A percentile compares a stretch with the other conserved stretches of the same genome.
These are phyloP conservation scores for Leccinum uliginosum DNA, from an alignment of 768 basidiomycete species.

Conservation along the genomic window DNA sequence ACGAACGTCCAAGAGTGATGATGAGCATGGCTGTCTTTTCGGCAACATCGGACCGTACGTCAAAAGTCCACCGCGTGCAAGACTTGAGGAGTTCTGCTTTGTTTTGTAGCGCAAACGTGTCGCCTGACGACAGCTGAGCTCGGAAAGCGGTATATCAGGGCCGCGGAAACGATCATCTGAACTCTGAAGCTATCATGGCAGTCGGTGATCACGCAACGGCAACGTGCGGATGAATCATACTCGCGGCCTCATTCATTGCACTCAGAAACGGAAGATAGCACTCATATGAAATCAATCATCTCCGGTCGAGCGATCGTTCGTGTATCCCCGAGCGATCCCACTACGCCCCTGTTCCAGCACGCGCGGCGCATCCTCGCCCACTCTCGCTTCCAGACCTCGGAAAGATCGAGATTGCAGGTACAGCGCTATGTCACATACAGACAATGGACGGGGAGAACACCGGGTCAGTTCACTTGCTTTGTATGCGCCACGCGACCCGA, in stretches of 20 bases:
- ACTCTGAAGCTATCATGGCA: background rate
- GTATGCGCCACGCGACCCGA: slow-evolving; percentile 24
- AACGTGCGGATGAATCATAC: background rate
- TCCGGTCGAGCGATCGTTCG: slow-evolving; percentile 38
- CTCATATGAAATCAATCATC: background rate
- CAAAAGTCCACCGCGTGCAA: background rate
- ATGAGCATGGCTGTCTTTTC: background rate
- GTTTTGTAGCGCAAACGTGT: background rate
- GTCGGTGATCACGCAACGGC: background rate
- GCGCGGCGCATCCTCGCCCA: slow-evolving; percentile 77
- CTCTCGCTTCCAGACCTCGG: slow-evolving; percentile 72
- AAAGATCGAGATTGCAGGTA: slow-evolving; percentile 75
- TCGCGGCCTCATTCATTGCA: background rate
- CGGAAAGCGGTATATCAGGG: background rate
- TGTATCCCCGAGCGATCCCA: slow-evolving; percentile 87
- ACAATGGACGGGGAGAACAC: slow-evolving; percentile 6
- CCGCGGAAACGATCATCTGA: background rate
- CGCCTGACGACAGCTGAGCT: background rate
- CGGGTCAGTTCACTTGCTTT: slow-evolving; percentile 2
- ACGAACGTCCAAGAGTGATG: background rate
- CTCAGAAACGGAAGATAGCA: background rate
- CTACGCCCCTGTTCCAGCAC: slow-evolving; percentile 84
- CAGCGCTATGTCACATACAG: slow-evolving; percentile 41
- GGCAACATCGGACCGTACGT: background rate
- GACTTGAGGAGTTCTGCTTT: background rate